Percentiles rank a stretch among this genome's conserved stretches.
Conservation (phyloP, 371 early-diverging fungal species). For the Nematocida minor region DNA sequence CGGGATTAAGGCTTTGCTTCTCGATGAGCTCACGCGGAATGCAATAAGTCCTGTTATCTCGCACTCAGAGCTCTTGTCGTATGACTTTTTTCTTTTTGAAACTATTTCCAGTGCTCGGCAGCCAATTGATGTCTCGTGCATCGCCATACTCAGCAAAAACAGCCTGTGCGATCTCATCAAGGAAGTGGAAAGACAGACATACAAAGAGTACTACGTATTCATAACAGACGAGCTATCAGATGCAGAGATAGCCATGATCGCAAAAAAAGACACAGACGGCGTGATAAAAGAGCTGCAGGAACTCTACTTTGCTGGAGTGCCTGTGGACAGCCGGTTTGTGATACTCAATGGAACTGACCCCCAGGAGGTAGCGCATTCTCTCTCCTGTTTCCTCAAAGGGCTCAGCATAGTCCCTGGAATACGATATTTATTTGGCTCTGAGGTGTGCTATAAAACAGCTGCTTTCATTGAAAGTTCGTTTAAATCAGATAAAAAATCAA, state of each 20-base stretch:
- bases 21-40: conserved; percentile 60
- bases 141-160: conserved; percentile 50
- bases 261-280: conserved; percentile 56
- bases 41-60: conserved; percentile 60
- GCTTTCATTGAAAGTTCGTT: background rate
- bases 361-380: conserved; percentile 18
- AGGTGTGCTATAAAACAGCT: conserved; percentile 15
- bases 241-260: conserved; percentile 54
- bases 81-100: conserved; percentile 65
- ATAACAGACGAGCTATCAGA: conserved; percentile 58
- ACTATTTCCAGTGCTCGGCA: conserved; percentile 52
- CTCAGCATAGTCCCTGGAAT: conserved; percentile 55
- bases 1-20: conserved; percentile 60
- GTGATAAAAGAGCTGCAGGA: conserved; percentile 63
- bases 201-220: conserved; percentile 60
- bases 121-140: conserved; percentile 54
- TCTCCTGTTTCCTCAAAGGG: conserved; percentile 52
- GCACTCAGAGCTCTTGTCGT: conserved; percentile 55
- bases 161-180: conserved; percentile 55
- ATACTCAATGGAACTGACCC: background rate
- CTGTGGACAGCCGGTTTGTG: conserved; percentile 35
- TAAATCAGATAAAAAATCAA: background rate
- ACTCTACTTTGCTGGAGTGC: conserved; percentile 57
- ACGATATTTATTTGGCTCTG: conserved; percentile 30
- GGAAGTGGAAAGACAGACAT: conserved; percentile 59